phyloP scores from a whole-genome alignment of 2,329 filamentous ascomycete genomes.

The Pseudocercospora fijiensis region DNA sequence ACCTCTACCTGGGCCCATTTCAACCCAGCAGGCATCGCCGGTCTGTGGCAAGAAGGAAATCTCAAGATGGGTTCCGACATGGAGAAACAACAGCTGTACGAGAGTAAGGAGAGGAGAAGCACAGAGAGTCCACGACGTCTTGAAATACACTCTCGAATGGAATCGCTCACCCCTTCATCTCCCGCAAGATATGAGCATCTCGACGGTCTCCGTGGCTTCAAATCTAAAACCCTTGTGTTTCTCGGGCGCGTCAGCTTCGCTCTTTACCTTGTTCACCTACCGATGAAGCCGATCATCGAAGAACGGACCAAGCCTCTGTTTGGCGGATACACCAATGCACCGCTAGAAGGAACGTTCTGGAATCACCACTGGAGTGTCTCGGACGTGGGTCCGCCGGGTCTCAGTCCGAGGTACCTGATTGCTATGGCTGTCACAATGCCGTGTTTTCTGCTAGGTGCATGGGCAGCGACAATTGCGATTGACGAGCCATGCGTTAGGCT shows the following conservation, averaged over 20 bases:
- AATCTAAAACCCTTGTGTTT: not conserved
- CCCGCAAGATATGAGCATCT: slow-evolving; percentile 49
- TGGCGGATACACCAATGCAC: slow-evolving; percentile 32
- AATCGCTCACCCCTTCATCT: not conserved
- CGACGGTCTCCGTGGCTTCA: slow-evolving; percentile 59
- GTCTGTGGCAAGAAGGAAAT: not conserved
- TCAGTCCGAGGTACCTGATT: slow-evolving; percentile 2
- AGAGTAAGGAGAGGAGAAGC: not conserved
- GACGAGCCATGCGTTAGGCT: slow-evolving; percentile 58
- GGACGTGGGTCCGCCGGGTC: not conserved
- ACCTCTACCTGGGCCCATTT: not conserved
- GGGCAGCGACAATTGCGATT: slow-evolving; percentile 57
- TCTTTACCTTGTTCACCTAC: slow-evolving; percentile 4
- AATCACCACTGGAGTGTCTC: not conserved
- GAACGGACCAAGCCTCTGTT: slow-evolving; percentile 3
- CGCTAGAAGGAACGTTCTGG: slow-evolving; percentile 4
- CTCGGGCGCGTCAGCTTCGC: slow-evolving; percentile 8
- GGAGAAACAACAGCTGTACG: slow-evolving; percentile 36
- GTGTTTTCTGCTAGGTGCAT: slow-evolving; percentile 56
- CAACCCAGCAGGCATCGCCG: not conserved
- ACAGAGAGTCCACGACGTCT: not conserved
- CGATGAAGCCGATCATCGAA: not conserved
- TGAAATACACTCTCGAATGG: not conserved
- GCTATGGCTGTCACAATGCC: slow-evolving; percentile 55
- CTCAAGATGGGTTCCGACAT: not conserved